Evolutionary conservation across 176 grass and related monocot species (phyloP).

Genomic region (Luzula sylvatica): DNA sequence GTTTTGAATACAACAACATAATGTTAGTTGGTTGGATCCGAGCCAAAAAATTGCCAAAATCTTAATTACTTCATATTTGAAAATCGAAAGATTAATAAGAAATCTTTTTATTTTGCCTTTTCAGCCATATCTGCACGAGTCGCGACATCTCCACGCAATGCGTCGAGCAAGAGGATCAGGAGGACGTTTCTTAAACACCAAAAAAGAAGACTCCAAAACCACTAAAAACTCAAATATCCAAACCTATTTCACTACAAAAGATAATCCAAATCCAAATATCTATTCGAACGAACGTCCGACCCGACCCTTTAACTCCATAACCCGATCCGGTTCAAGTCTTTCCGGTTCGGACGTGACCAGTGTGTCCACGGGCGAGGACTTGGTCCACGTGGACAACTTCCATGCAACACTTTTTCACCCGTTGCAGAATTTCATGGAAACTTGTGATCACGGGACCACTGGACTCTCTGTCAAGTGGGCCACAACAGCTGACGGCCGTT

Average conservation of each 20-base stretch:
- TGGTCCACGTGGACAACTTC: constrained; percentile 37
- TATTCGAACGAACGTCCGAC: constrained; percentile 2
- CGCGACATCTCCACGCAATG: constrained; percentile 81
- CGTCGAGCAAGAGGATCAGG: constrained; percentile 61
- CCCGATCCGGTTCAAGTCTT: constrained; percentile 34
- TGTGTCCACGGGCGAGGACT: constrained; percentile 35
- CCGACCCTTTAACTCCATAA: constrained; percentile 23
- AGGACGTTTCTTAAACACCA: constrained; percentile 90
- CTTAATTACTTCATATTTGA: no score
- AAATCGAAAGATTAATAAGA: not conserved
- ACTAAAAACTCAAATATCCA: not conserved
- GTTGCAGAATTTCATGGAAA: constrained; percentile 46
- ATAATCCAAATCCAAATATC: not conserved
- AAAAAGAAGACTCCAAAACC: constrained; percentile 37
- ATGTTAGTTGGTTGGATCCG: no score
- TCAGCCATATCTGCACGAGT: constrained; percentile 87
- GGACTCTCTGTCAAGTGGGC: constrained; percentile 49
- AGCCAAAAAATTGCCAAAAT: no score
- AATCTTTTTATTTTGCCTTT: not conserved
- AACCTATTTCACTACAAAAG: not conserved
- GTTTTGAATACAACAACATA: no score
- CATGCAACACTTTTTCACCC: constrained; percentile 56
- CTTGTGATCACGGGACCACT: constrained; percentile 24
- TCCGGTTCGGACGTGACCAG: constrained; percentile 66
- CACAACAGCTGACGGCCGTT: constrained; percentile 41